These are phyloP conservation scores for Schizosaccharomyces japonicus DNA, from an alignment of 805 yeast species.

Conservation along the genomic window DNA sequence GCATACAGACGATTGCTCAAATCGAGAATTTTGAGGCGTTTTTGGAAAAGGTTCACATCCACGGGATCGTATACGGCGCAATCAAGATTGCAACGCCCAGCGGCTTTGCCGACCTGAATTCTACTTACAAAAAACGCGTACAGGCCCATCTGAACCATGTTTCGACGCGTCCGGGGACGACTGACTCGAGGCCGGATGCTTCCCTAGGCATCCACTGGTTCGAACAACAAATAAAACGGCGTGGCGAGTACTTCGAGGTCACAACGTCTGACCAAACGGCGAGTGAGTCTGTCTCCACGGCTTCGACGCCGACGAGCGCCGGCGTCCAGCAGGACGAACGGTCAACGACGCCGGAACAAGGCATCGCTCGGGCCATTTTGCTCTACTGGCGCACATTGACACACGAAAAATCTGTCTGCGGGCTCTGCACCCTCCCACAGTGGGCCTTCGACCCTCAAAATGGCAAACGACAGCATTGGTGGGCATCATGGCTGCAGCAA, in stretches of 20 bases:
- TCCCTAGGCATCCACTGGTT: not conserved
- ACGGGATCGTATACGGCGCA: not conserved
- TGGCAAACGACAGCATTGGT: too few species aligned
- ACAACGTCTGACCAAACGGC: too few species aligned
- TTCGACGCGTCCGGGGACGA: too few species aligned
- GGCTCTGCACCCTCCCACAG: not conserved
- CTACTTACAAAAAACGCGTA: too few species aligned
- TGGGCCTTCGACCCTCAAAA: not conserved
- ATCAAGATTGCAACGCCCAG: not conserved
- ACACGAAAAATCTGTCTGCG: not conserved
- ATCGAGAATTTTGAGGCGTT: not conserved
- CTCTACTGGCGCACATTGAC: not conserved
- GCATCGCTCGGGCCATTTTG: not conserved
- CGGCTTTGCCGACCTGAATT: not conserved
- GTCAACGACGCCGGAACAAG: not conserved
- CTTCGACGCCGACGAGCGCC: too few species aligned
- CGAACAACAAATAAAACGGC: not conserved
- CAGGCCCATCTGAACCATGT: too few species aligned
- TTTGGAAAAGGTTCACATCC: not conserved
- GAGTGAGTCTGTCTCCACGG: too few species aligned
- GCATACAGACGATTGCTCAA: not conserved
- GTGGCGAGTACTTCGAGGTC: slow-evolving; percentile 2
- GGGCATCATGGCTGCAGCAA: too few species aligned
- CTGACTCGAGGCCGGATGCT: not conserved
- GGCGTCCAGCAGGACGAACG: too few species aligned